Evolutionary conservation across 352 stramenopile genomes (phyloP).

Genomic region (Pythium aphanidermatum): DNA sequence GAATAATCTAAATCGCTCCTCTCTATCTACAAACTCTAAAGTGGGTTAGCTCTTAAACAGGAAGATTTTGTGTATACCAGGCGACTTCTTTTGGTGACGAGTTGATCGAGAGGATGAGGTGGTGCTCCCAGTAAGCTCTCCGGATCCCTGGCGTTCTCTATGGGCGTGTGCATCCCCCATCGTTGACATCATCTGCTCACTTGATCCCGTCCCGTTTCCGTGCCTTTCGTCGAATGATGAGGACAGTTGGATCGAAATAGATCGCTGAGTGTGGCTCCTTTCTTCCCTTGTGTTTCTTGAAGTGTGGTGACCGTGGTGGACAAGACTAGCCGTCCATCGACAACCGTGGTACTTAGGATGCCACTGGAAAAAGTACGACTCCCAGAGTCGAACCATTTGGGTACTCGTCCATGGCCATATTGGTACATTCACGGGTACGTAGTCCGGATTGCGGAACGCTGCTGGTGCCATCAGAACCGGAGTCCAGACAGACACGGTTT

Average conservation of each 20-base stretch:
- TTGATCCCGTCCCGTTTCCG: too few species aligned
- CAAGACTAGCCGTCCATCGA: slow-evolving; percentile 57
- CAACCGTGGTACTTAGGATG: slow-evolving; percentile 80
- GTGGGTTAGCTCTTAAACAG: slow-evolving; percentile 26
- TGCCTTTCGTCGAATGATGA: slow-evolving; percentile 7
- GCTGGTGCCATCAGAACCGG: slow-evolving; percentile 48
- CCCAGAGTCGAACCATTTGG: slow-evolving; percentile 79
- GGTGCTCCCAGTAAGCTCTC: slow-evolving; percentile 2
- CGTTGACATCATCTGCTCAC: too few species aligned
- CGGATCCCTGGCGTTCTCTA: slow-evolving; percentile 7
- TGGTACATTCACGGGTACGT: slow-evolving; percentile 36
- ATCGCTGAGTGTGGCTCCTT: neutral
- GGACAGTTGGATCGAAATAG: too few species aligned
- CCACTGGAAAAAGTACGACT: slow-evolving; percentile 84
- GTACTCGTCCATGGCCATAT: slow-evolving; percentile 79
- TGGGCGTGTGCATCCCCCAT: too few species aligned
- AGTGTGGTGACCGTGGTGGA: slow-evolving; percentile 20
- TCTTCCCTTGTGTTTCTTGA: slow-evolving; percentile 1
- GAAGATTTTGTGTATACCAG: slow-evolving; percentile 28
- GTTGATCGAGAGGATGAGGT: too few species aligned
- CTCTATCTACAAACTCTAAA: neutral
- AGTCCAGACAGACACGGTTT: slow-evolving; percentile 75
- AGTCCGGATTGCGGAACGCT: slow-evolving; percentile 46
- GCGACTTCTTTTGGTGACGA: slow-evolving; percentile 16
- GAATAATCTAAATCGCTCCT: neutral